Evolutionary conservation across 139 green algal genomes (phyloP), one percentile per base, ranked within the genome.

Genomic region (Micractinium conductrix): DNA sequence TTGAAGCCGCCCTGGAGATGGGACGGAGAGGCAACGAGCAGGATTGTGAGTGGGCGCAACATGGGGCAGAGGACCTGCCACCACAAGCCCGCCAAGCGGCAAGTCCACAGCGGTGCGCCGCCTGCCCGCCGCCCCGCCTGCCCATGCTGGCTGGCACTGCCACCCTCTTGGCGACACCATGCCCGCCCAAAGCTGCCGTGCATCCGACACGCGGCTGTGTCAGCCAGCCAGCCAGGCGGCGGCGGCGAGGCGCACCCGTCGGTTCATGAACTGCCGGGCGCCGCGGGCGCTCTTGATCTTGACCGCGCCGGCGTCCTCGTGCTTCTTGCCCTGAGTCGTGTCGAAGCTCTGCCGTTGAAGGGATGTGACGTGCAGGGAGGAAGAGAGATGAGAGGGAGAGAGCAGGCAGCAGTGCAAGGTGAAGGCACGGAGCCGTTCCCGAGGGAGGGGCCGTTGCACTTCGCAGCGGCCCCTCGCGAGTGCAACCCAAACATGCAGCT

Each of bases 191-290:
- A 7, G 17, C 5, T 21, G 38, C 38, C 33, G 9, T 38, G 70
- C 6, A 6, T 60, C 38, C 22, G n/a, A 1, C n/a, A 37, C 14
- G 14, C 3, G 16, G 42, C 8, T 42, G 60, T 14, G 30, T 9
- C 30, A 38, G 44, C 78, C 38, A 22, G 35, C 26, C 5, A 0
- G 14, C 22, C 71, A 42, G 12, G 63, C 35, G 42, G 53, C 53
- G 53, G 8, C 53, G 53, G 53, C 53, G 19, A 19, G 19, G 72
- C 81, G 22, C 40, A 91, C 86, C 76, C 88, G 87, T 8, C 96
- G 81, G 89, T 98, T 98, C 96, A 98, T 98, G 88, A 96, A 98
- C 91, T 98, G 96, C 43, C 96, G 84, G 1, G 92, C 95, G 12
- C 87, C 81, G 0, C 96, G 91, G 48, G 85, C 96, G 53, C 91